These are phyloP conservation scores for Leptographium radiaticola DNA, from an alignment of 2,329 filamentous ascomycete species.

Conservation along the genomic window DNA sequence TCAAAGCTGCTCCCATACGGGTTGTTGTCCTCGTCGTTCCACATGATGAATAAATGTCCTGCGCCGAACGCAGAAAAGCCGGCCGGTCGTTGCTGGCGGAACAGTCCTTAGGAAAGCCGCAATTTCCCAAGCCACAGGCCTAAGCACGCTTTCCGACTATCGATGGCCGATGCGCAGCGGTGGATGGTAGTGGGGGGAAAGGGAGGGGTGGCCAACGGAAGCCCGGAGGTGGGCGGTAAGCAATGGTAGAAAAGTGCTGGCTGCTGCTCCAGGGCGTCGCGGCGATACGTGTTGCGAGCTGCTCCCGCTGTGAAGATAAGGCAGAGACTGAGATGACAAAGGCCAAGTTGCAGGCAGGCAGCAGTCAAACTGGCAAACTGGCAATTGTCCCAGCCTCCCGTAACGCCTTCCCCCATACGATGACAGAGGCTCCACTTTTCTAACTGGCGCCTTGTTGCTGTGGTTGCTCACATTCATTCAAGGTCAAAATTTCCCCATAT, in stretches of 20 bases:
- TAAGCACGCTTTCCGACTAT: not conserved
- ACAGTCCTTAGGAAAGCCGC: not conserved
- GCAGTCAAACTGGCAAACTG: not conserved
- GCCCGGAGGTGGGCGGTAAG: not conserved
- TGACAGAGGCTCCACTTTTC: constrained; percentile 8
- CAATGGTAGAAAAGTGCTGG: not conserved
- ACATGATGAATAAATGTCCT: constrained; percentile 48
- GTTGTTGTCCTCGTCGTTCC: constrained; percentile 99
- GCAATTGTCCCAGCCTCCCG: constrained; percentile 9
- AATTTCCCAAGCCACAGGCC: not conserved
- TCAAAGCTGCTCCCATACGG: constrained; percentile 88
- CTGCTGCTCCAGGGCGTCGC: not conserved
- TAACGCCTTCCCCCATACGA: constrained; percentile 7
- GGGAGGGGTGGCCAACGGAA: constrained; percentile 1
- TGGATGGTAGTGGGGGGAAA: not conserved
- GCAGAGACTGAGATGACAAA: not conserved
- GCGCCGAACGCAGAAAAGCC: not conserved
- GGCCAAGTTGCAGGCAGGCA: not conserved
- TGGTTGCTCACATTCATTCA: too few species aligned
- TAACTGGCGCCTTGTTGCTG: too few species aligned
- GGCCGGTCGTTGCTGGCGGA: not conserved
- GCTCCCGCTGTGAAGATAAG: not conserved
- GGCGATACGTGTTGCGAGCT: not conserved
- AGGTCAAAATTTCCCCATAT: too few species aligned
- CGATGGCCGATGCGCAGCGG: not conserved